Conservation (phyloP, 2,329 filamentous ascomycete species). For the Raffaelea ambrosiae region DNA sequence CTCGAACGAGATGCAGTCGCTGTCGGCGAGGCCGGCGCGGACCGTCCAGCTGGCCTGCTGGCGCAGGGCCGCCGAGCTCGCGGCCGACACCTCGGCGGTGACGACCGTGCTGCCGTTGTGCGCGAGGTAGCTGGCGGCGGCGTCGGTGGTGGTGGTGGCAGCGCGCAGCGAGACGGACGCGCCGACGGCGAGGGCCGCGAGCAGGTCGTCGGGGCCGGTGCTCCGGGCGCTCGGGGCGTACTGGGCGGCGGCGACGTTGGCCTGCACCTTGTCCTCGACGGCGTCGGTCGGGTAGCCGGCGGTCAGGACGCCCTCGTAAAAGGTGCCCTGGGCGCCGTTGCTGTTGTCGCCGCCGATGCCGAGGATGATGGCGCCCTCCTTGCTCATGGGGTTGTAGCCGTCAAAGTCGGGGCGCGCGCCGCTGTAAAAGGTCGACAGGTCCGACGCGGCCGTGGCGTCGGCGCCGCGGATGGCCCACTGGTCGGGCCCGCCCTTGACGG, state of each 20-base stretch:
- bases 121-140: slow-evolving; percentile 21
- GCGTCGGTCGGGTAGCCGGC: slow-evolving; percentile 51
- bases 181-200: slow-evolving; percentile 20
- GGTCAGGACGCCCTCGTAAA: slow-evolving; percentile 60
- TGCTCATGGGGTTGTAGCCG: slow-evolving; percentile 55
- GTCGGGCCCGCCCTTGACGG: slow-evolving; percentile 47
- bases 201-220: slow-evolving; percentile 26
- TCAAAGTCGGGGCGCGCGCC: slow-evolving; percentile 40
- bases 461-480: slow-evolving; percentile 52
- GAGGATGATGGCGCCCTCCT: slow-evolving; percentile 59
- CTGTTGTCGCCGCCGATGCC: slow-evolving; percentile 64
- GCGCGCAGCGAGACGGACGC: slow-evolving; percentile 27
- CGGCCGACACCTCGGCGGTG: slow-evolving; percentile 32
- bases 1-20: slow-evolving; percentile 53
- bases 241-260: slow-evolving; percentile 49
- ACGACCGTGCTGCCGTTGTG: slow-evolving; percentile 44
- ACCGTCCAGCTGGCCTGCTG: slow-evolving; percentile 45
- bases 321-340: slow-evolving; percentile 49
- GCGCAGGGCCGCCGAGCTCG: slow-evolving; percentile 39
- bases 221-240: slow-evolving; percentile 41
- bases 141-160: slow-evolving; percentile 39
- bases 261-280: slow-evolving; percentile 50
- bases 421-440: slow-evolving; percentile 49
- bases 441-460: slow-evolving; percentile 41
- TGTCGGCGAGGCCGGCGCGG: slow-evolving; percentile 45